Base-by-base conservation (phyloP, 768 basidiomycete genomes). In the Tylopilus rubrobrunneus region DNA sequence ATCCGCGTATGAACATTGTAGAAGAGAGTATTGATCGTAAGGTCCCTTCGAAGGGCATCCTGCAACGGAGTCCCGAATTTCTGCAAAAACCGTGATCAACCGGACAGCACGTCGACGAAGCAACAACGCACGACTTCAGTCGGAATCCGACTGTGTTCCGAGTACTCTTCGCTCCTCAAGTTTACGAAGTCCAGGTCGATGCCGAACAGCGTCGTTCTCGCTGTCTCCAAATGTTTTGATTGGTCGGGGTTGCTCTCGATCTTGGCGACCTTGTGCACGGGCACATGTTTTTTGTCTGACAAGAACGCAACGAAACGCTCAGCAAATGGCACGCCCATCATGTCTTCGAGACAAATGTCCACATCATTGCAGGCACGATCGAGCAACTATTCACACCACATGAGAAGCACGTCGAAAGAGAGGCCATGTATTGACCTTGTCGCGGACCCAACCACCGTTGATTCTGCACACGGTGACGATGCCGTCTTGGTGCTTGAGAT, bases 401-500 rank as follows among this genome's bases (percentile, higher is more conserved):
- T 59, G 54, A 67, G 54, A 51, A 51, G 60, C 48, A 25, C 55
- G 39, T 39, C 41, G 53, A 2, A 8, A 48, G 36, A 40, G 29
- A 48, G 55, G 39, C 17, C 63, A 36, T 19, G 4, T 27, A 68
- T 73, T 61, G 56, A 94, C 96, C 86, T 99, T 99, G 71, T 99
- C 97, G 64, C 97, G 78, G 43, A 98, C 97, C 97, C 97, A 99
- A 19, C 97, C 97, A 17, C 97, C 97, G 11, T 94, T 97, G 45
- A 99, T 90, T 60, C 97, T 80, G 67, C 96, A 96, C 1, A 82
- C 78, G 0, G 83, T 85, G 5, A 71, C 69, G 21, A 83, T 75
- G 10, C 76, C 78, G 48, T 82, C 76, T 33, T 79, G 74, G 52
- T 74, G 67, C 52, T 76, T 78, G 59, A 87, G 72, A 59, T 80